Evolutionary conservation across 257 asterid genomes (phyloP), one percentile per base, ranked within the genome.

Genomic region (Plectranthus barbatus): DNA sequence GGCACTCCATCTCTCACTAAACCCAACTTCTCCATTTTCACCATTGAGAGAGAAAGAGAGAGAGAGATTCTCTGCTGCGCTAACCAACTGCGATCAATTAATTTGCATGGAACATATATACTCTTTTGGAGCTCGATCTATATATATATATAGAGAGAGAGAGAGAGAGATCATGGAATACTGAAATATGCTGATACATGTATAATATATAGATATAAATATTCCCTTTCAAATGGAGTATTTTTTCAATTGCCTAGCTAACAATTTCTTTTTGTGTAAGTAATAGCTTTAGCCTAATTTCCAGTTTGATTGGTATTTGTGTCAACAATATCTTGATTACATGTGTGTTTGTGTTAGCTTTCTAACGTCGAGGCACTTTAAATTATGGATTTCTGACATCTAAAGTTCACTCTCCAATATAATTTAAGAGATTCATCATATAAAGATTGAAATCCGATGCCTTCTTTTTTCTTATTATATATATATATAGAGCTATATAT

Each of bases 1-100:
- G 92, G 95, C 60, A 87, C 65, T 66, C 64, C 86, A 48, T 82
- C 95, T 56, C 76, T 73, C 40, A 62, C 82, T 57, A 80, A 72
- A 46, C 72, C 78, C 70, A 80, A 26, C 31, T 26, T 26, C 42
- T 70, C 85, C 88, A 76, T 79, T n/a, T 7, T 9, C n/a, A 41
- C 6, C 21, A 20, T 33, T 18, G 29, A 10, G 40, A 26, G 44
- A 64, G 20, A 41, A 44, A 19, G 47, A 45, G 42, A 34, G 64
- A 39, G 42, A 29, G 57, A 56, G 49, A 10, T 48, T 12, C 34
- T 5, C 31, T 26, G 31, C n/a, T 26, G 31, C 31, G 31, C n/a
- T n/a, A n/a, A n/a, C n/a, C n/a, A 33, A 23, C 40, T 42, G 69
- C 56, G 42, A 23, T n/a, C 1, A 4, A 3, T 37, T 9, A 61